These are phyloP conservation scores for Penicillium waksmanii DNA, from an alignment of 495 filamentous ascomycete genomes.

Conservation along the genomic window DNA sequence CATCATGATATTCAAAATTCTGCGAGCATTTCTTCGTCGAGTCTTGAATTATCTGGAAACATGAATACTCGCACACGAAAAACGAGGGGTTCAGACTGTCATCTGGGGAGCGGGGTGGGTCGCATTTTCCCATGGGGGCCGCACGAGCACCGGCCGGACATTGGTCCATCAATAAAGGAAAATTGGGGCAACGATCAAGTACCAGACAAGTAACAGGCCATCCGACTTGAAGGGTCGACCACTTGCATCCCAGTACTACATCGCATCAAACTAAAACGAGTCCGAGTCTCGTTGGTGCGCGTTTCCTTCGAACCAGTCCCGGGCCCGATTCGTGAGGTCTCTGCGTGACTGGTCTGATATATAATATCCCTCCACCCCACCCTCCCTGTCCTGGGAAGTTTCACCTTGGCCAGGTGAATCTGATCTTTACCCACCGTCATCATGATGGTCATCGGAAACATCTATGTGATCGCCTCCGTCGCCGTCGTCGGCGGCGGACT, in stretches of 20 bases:
- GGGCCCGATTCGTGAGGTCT: neutral
- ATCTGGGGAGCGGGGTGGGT: slow-evolving; percentile 6
- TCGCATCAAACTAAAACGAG: slow-evolving; percentile 9
- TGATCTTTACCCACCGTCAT: neutral
- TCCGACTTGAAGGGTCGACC: neutral
- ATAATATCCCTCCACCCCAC: neutral
- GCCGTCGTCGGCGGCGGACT: slow-evolving; percentile 78
- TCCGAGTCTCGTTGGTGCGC: neutral
- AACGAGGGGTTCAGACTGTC: neutral
- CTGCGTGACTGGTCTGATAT: neutral
- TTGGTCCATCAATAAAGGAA: neutral
- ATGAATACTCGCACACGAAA: slow-evolving; percentile 1
- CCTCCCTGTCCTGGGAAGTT: neutral
- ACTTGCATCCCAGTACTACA: neutral
- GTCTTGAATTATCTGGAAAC: too few species aligned
- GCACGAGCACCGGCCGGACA: neutral
- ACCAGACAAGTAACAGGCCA: neutral
- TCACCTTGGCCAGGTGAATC: neutral
- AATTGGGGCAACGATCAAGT: neutral
- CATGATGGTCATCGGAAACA: slow-evolving; percentile 44
- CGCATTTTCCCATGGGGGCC: slow-evolving; percentile 31
- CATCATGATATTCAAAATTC: neutral
- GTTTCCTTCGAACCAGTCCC: neutral
- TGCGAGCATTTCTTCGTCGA: too few species aligned
- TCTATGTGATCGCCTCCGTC: slow-evolving; percentile 75